Percentiles rank a stretch among this genome's conserved stretches.
Evolutionary conservation across 148 eudicot genomes (phyloP).

Genomic region (Talinum fruticosum): DNA sequence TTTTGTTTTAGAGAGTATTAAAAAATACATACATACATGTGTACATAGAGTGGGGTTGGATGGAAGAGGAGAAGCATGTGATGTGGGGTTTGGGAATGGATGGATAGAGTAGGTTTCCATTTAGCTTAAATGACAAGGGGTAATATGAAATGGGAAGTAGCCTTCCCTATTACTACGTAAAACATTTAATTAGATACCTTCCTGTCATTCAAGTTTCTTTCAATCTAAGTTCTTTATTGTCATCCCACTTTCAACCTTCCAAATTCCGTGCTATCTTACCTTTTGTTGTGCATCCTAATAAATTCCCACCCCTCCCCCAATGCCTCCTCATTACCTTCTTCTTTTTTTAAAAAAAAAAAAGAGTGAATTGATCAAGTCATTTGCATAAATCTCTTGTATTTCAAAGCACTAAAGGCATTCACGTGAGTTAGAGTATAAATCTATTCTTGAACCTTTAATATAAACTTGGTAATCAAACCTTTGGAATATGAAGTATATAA

Average conservation of each 20-base stretch:
- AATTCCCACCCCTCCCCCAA: background rate
- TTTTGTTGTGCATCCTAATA: constrained; percentile 13
- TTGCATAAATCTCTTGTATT: no score
- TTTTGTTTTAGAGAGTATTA: background rate
- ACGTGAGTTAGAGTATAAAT: no score
- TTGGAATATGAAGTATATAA: no score
- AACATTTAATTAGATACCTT: constrained; percentile 4
- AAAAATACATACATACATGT: no score
- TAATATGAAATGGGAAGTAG: constrained; percentile 2
- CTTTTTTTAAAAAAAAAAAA: no score
- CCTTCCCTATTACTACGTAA: constrained; percentile 1
- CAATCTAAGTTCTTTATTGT: constrained; percentile 11
- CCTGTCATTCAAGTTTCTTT: constrained; percentile 17
- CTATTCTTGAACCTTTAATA: no score
- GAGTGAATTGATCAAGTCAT: no score
- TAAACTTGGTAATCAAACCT: no score
- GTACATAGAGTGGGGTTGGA: background rate
- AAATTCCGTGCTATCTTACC: constrained; percentile 12
- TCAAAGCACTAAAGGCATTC: no score
- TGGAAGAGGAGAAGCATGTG: background rate
- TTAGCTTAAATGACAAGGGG: background rate
- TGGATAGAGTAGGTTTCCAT: constrained; percentile 1
- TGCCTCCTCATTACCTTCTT: background rate
- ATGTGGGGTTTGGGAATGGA: background rate
- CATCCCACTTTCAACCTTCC: constrained; percentile 10